Evolutionary conservation across 2,329 filamentous ascomycete species (phyloP).

Genomic region (Venturiaceae sp.): DNA sequence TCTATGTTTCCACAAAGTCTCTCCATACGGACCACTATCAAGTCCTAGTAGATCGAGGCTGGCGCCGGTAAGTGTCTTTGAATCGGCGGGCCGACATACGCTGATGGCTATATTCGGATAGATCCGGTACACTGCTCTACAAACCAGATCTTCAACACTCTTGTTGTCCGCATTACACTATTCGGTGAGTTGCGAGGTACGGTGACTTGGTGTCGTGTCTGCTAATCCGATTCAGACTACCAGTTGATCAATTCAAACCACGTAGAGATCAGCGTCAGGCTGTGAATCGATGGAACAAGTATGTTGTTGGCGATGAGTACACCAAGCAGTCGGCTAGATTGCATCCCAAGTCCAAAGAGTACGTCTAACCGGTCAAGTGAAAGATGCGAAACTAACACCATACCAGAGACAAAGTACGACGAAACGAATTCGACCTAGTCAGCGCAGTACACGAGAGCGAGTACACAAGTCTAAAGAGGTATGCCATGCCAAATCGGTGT

Average conservation of each 20-base stretch:
- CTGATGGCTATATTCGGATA: constrained; percentile 11
- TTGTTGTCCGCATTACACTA: constrained; percentile 88
- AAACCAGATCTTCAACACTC: constrained; percentile 67
- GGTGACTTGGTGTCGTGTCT: not conserved
- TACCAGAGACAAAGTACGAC: constrained; percentile 46
- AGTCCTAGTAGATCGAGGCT: constrained; percentile 61
- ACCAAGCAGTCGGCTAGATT: constrained; percentile 52
- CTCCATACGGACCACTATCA: constrained; percentile 62
- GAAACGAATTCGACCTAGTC: constrained; percentile 57
- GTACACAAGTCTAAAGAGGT: constrained; percentile 34
- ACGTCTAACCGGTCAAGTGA: too few species aligned
- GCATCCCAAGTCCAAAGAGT: constrained; percentile 58
- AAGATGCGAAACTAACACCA: not conserved
- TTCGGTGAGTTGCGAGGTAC: constrained; percentile 34
- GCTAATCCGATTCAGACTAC: constrained; percentile 38
- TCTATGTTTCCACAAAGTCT: constrained; percentile 55
- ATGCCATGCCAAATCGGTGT: not conserved
- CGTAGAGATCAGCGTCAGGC: constrained; percentile 65
- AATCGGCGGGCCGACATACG: not conserved
- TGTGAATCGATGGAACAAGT: constrained; percentile 66
- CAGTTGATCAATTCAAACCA: constrained; percentile 54
- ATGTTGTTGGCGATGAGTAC: constrained; percentile 60
- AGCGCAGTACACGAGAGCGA: constrained; percentile 64
- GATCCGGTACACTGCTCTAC: constrained; percentile 57
- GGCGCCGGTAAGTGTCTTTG: constrained; percentile 54